Evolutionary conservation across 441 rosid genomes (phyloP).

Genomic region (Brassica balearica): DNA sequence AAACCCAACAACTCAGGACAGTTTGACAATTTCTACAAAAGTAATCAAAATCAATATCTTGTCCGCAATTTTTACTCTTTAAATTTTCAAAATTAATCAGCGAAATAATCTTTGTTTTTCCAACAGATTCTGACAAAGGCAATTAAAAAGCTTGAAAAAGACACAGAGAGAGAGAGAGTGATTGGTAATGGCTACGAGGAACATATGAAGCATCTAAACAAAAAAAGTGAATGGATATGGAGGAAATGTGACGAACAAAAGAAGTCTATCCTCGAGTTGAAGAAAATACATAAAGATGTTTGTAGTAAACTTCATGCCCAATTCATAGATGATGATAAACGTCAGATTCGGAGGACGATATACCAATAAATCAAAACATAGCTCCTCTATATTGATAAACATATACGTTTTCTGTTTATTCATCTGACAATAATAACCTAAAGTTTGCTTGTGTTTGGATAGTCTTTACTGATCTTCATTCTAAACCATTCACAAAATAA

Average conservation of each 20-base stretch:
- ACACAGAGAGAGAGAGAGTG: neutral
- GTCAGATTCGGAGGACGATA: neutral
- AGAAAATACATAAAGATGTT: neutral
- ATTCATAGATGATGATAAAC: neutral
- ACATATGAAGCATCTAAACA: neutral
- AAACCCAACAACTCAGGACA: slow-evolving; percentile 6
- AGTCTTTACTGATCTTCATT: neutral
- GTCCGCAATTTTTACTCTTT: slow-evolving; percentile 1
- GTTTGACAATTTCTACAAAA: neutral
- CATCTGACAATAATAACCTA: neutral
- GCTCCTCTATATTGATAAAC: neutral
- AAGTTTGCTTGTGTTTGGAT: neutral
- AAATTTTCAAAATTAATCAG: neutral
- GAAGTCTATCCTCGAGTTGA: neutral
- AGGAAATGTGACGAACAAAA: neutral
- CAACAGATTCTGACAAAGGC: neutral
- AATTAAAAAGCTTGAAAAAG: slow-evolving; percentile 12
- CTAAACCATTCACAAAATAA: neutral
- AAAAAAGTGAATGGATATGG: neutral
- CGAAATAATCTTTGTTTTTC: neutral
- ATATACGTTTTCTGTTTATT: neutral
- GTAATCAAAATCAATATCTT: slow-evolving; percentile 3
- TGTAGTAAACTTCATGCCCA: neutral
- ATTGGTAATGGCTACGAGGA: slow-evolving; percentile 9
- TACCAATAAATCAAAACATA: neutral